Evolutionary conservation across 1,284 basidiomycete genomes (phyloP).

Genomic region (Papiliotrema nemorosa): DNA sequence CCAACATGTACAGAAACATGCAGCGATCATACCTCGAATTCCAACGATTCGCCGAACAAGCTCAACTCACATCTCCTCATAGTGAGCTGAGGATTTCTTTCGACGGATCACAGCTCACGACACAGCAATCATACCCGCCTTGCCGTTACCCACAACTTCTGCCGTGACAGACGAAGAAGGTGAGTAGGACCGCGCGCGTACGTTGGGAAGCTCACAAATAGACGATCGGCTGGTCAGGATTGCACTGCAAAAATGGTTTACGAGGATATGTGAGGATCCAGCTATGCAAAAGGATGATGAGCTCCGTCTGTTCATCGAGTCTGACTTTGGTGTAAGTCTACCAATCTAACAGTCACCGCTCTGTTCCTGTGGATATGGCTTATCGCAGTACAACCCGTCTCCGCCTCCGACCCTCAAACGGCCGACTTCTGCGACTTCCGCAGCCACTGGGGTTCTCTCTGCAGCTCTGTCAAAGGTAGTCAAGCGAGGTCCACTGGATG

Average conservation of each 20-base stretch:
- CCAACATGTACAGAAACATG: slow-evolving; percentile 81
- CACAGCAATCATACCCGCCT: slow-evolving; percentile 74
- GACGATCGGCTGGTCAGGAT: slow-evolving; percentile 87
- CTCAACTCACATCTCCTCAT: slow-evolving; percentile 77
- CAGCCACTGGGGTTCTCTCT: slow-evolving; percentile 36
- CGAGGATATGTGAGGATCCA: slow-evolving; percentile 80
- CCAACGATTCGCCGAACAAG: slow-evolving; percentile 82
- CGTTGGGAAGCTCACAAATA: slow-evolving; percentile 12
- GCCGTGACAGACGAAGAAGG: slow-evolving; percentile 91
- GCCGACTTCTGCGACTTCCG: slow-evolving; percentile 61
- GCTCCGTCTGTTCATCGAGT: slow-evolving; percentile 84
- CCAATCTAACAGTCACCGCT: background rate
- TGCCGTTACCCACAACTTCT: slow-evolving; percentile 85
- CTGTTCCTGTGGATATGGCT: slow-evolving; percentile 29
- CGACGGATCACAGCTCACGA: slow-evolving; percentile 3
- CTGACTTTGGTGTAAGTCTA: slow-evolving; percentile 72
- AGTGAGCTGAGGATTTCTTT: slow-evolving; percentile 45
- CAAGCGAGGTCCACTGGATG: slow-evolving; percentile 47
- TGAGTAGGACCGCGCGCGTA: slow-evolving; percentile 18
- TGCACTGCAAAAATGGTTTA: slow-evolving; percentile 88
- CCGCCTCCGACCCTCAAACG: slow-evolving; percentile 53
- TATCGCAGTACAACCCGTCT: slow-evolving; percentile 50
- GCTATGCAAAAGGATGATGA: slow-evolving; percentile 85
- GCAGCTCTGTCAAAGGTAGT: slow-evolving; percentile 46
- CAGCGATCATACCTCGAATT: slow-evolving; percentile 88